These are phyloP conservation scores for Glycyrrhiza uralensis DNA, from an alignment of 306 rosid species.

Conservation along the genomic window DNA sequence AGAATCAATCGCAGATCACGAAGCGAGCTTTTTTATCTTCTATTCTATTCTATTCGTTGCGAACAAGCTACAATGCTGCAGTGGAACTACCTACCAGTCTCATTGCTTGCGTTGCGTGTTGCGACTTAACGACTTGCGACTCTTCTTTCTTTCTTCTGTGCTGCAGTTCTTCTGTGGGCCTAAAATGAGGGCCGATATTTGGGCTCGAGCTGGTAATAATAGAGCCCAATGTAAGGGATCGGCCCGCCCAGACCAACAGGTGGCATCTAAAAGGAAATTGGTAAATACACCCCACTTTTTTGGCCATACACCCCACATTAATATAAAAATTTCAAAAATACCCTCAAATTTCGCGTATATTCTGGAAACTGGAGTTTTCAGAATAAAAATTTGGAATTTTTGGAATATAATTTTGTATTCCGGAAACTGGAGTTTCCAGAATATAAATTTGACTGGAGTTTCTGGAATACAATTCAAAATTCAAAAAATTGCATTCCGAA, in stretches of 20 bases:
- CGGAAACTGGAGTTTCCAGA: too few species aligned
- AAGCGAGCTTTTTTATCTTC: not conserved
- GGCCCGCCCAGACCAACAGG: not conserved
- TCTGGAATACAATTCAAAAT: too few species aligned
- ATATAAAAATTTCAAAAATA: too few species aligned
- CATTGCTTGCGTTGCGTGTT: conserved; percentile 1
- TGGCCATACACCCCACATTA: too few species aligned
- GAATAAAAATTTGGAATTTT: too few species aligned
- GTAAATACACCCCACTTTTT: too few species aligned
- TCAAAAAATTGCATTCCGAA: too few species aligned
- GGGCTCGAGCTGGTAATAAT: not conserved
- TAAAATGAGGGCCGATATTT: not conserved
- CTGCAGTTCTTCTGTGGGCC: not conserved
- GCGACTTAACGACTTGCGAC: not conserved
- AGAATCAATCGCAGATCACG: conserved; percentile 29
- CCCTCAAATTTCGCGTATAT: too few species aligned
- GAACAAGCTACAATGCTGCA: not conserved
- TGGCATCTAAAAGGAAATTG: too few species aligned
- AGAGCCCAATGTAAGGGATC: not conserved
- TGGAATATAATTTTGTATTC: too few species aligned
- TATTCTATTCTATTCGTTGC: not conserved
- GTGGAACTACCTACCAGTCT: conserved; percentile 30
- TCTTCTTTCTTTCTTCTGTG: not conserved
- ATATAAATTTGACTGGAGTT: too few species aligned
- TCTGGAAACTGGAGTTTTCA: too few species aligned